Conservation (phyloP, 176 grass and related monocot genomes). For the Carex pumila region DNA sequence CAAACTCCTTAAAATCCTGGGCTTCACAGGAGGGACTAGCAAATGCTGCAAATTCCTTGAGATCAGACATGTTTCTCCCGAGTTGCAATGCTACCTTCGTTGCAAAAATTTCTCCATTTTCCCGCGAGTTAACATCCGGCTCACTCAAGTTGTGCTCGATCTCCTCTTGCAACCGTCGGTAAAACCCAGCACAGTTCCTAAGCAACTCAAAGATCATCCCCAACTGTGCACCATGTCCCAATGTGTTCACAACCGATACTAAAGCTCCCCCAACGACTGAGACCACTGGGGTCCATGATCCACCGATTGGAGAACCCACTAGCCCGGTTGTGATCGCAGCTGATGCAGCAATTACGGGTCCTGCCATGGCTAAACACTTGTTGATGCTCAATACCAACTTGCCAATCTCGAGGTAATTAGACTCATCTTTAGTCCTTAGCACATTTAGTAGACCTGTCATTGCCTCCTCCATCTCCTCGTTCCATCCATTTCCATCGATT, state of each 20-base stretch:
- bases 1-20: constrained; percentile 5
- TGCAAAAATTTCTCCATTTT: constrained; percentile 37
- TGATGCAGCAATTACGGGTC: constrained; percentile 17
- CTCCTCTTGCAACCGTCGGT: constrained; percentile 17
- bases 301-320: not conserved
- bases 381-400: constrained; percentile 8
- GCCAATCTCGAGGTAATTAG: not conserved
- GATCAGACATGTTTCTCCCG: constrained; percentile 16
- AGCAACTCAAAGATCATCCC: constrained; percentile 37
- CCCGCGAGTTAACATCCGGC: not conserved
- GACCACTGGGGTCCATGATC: not conserved
- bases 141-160: constrained; percentile 29
- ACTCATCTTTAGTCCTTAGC: constrained; percentile 24
- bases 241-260: constrained; percentile 19
- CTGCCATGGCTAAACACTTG: constrained; percentile 13
- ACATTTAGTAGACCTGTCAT: constrained; percentile 22
- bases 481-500: constrained; percentile 22
- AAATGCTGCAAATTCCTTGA: constrained; percentile 6
- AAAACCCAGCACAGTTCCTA: constrained; percentile 31
- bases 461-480: constrained; percentile 27
- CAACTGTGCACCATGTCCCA: constrained; percentile 32
- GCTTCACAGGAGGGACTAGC: not conserved
- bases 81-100: constrained; percentile 30
- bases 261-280: constrained; percentile 23
- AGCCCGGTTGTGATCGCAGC: not conserved